Conservation (phyloP, 768 basidiomycete species). For the Pulveroboletus ravenelii region DNA sequence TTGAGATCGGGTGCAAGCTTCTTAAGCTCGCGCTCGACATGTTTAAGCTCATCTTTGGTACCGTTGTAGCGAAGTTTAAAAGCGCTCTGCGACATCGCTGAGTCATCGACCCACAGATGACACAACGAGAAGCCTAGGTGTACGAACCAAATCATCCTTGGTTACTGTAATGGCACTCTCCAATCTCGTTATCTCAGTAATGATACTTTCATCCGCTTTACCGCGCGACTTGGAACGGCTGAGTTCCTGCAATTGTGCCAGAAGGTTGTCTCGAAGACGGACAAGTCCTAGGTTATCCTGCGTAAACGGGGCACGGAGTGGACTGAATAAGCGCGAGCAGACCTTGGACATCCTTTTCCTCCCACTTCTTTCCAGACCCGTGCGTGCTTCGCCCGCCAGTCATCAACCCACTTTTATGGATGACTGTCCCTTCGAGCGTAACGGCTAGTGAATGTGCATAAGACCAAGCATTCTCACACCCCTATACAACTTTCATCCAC, state of each 20-base stretch:
- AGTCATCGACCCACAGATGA: not conserved
- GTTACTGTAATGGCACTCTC: constrained; percentile 73
- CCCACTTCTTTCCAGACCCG: constrained; percentile 80
- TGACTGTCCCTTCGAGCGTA: constrained; percentile 92
- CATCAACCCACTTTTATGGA: constrained; percentile 96
- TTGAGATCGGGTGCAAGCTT: constrained; percentile 63
- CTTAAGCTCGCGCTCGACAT: constrained; percentile 67
- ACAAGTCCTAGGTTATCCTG: constrained; percentile 36
- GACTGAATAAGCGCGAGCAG: constrained; percentile 7
- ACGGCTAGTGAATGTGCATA: constrained; percentile 55
- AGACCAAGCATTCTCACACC: not conserved
- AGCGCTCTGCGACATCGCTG: constrained; percentile 49
- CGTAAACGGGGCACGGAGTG: constrained; percentile 20
- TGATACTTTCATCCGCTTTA: constrained; percentile 76
- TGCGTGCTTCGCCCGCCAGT: constrained; percentile 89
- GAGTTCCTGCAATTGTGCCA: constrained; percentile 78
- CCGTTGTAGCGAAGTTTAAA: constrained; percentile 72
- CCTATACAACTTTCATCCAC: constrained; percentile 43
- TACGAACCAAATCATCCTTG: constrained; percentile 76
- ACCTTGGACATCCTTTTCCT: constrained; percentile 92
- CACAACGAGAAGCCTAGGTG: not conserved
- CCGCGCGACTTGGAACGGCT: constrained; percentile 76
- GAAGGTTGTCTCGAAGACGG: constrained; percentile 65
- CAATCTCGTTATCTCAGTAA: constrained; percentile 71
- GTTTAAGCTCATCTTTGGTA: constrained; percentile 79